A percentile compares a stretch with the other conserved stretches of the same genome.
These are phyloP conservation scores for Mycosphaerelloides madeirae DNA, from an alignment of 2,329 filamentous ascomycete genomes.

Conservation along the genomic window DNA sequence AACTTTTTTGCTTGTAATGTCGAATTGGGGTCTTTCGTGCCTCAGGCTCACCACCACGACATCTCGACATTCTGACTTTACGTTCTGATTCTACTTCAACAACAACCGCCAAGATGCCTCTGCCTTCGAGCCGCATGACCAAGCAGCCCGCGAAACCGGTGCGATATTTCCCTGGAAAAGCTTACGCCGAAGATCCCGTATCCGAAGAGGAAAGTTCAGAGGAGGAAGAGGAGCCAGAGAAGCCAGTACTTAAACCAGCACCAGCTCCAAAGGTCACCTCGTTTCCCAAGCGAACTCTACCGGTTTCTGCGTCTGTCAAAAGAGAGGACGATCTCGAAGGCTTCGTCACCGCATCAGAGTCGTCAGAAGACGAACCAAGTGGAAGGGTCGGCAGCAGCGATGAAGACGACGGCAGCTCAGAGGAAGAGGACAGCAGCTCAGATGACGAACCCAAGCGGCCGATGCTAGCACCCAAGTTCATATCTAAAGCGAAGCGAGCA, in stretches of 20 bases:
- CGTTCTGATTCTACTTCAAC: background rate
- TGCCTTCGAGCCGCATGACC: constrained; percentile 75
- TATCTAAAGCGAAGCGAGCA: constrained; percentile 57
- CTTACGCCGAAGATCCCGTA: constrained; percentile 48
- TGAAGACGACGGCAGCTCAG: constrained; percentile 42
- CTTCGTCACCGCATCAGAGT: constrained; percentile 54
- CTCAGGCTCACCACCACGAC: no score
- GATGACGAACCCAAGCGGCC: constrained; percentile 56
- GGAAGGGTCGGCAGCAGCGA: constrained; percentile 35
- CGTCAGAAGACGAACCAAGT: constrained; percentile 35
- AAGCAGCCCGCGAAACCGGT: constrained; percentile 77
- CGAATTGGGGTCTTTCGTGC: no score
- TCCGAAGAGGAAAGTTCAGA: constrained; percentile 42
- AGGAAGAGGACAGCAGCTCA: constrained; percentile 55
- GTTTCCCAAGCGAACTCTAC: constrained; percentile 39
- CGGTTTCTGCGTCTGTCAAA: constrained; percentile 28
- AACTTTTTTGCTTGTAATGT: no score
- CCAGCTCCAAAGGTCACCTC: constrained; percentile 41
- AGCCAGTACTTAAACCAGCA: constrained; percentile 35
- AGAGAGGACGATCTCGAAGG: constrained; percentile 44
- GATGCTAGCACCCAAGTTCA: constrained; percentile 62
- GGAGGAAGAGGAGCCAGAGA: constrained; percentile 50
- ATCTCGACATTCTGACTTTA: no score
- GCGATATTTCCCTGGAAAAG: constrained; percentile 82
- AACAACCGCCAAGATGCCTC: constrained; percentile 49